Evolutionary conservation across 208 protist genomes (phyloP).

Genomic region (Trypanosoma lewisi): DNA sequence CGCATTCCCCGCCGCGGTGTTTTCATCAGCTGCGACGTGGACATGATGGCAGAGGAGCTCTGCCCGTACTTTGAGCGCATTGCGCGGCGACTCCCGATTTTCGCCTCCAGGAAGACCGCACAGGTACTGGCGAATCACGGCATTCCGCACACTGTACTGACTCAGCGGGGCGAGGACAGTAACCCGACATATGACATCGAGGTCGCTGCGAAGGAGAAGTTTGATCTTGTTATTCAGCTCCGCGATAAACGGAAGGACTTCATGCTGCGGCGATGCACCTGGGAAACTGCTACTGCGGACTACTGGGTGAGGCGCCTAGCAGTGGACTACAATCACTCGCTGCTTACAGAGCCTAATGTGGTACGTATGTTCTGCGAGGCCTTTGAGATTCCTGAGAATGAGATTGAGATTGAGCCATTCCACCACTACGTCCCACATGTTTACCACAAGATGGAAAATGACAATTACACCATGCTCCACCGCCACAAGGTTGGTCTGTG

Average conservation of each 20-base stretch:
- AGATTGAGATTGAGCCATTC: conserved; percentile 83
- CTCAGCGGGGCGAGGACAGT: conserved; percentile 34
- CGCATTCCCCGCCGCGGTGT: conserved; percentile 71
- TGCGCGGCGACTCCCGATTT: conserved; percentile 43
- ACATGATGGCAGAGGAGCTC: conserved; percentile 42
- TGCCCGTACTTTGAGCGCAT: conserved; percentile 57
- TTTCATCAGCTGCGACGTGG: conserved; percentile 84
- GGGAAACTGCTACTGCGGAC: conserved; percentile 59
- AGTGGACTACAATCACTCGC: conserved; percentile 89
- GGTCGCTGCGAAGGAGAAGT: conserved; percentile 59
- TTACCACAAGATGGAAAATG: conserved; percentile 89
- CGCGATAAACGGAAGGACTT: conserved; percentile 85
- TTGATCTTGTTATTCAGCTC: conserved; percentile 90
- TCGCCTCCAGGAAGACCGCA: conserved; percentile 69
- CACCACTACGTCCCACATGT: conserved; percentile 84
- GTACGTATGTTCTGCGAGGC: conserved; percentile 78
- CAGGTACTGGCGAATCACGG: conserved; percentile 80
- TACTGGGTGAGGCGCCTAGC: conserved; percentile 89
- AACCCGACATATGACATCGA: conserved; percentile 48
- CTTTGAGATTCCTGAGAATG: conserved; percentile 33
- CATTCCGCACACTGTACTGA: conserved; percentile 64
- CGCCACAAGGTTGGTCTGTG: conserved; percentile 88
- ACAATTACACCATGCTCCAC: conserved; percentile 85
- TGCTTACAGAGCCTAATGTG: conserved; percentile 86
- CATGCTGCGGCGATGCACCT: conserved; percentile 70